phyloP scores from a whole-genome alignment of 1,284 basidiomycete species.

The Volvariella volvacea region DNA sequence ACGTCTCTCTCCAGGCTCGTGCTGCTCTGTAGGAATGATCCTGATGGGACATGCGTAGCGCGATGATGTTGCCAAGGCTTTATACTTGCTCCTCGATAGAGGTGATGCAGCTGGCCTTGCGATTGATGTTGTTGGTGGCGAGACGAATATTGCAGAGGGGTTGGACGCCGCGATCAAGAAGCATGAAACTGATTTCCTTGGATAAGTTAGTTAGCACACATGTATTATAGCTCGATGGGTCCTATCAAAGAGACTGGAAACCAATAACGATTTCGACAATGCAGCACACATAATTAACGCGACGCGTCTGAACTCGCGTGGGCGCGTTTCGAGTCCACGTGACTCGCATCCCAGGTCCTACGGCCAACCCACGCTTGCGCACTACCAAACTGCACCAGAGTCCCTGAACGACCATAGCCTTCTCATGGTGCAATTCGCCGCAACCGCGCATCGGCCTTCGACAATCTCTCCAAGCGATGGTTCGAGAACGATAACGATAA shows the following conservation, averaged over 20 bases:
- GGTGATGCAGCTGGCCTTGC: not conserved
- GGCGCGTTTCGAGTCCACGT: no score
- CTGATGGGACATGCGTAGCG: not conserved
- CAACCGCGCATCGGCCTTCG: slow-evolving; percentile 13
- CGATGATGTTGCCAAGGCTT: not conserved
- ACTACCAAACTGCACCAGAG: no score
- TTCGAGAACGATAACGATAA: slow-evolving; percentile 51
- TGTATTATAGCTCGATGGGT: no score
- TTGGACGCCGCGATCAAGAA: slow-evolving; percentile 3
- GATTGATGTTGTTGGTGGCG: slow-evolving; percentile 1
- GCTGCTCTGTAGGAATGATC: not conserved
- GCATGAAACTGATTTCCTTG: slow-evolving; percentile 1
- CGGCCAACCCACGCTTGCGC: no score
- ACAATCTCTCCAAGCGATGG: slow-evolving; percentile 44
- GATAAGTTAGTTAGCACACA: slow-evolving; percentile 1
- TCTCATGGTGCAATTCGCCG: not conserved
- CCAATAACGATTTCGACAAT: no score
- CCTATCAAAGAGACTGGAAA: no score
- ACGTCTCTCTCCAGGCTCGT: not conserved
- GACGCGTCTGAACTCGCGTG: no score
- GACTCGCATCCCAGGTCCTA: no score
- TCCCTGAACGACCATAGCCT: no score
- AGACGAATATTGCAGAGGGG: not conserved
- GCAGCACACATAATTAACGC: no score
- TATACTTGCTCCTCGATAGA: not conserved